Conservation (phyloP, 345 rosid genomes). For the Cardamine chenopodiifolia region DNA sequence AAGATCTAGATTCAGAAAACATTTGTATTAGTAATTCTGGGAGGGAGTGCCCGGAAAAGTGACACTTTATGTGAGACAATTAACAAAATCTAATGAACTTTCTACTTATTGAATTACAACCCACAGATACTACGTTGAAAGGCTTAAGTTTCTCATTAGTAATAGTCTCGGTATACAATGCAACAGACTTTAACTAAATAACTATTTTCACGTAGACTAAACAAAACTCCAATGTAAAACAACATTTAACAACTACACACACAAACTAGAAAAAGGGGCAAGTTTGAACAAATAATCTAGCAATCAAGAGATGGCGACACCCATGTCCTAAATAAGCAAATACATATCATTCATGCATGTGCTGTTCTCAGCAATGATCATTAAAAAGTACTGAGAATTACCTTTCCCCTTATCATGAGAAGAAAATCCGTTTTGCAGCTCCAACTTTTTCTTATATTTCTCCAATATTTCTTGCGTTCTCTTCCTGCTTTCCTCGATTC, state of each 20-base stretch:
- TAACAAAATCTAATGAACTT: background rate
- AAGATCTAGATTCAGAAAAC: background rate
- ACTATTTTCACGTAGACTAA: background rate
- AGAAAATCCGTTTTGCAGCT: conserved; percentile 47
- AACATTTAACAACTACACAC: conserved; percentile 1
- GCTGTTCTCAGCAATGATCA: background rate
- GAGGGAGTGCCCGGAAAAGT: background rate
- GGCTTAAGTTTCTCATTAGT: background rate
- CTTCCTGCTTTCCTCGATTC: conserved; percentile 79
- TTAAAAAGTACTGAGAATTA: conserved; percentile 9
- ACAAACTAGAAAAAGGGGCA: background rate
- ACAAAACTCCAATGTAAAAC: background rate
- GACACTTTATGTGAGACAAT: background rate
- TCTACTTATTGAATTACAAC: no score
- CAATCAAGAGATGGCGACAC: background rate
- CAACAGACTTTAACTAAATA: background rate
- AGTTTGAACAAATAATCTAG: background rate
- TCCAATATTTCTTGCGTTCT: conserved; percentile 72
- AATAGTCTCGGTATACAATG: background rate
- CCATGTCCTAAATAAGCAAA: background rate
- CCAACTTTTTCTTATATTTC: conserved; percentile 56
- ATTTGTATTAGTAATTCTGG: background rate
- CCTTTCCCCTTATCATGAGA: conserved; percentile 48
- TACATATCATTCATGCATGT: background rate
- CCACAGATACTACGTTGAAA: background rate